Percentiles rank a stretch among this genome's conserved stretches.
These are phyloP conservation scores for Singerocomus rubriflavus DNA, from an alignment of 1,284 basidiomycete species.

Conservation along the genomic window DNA sequence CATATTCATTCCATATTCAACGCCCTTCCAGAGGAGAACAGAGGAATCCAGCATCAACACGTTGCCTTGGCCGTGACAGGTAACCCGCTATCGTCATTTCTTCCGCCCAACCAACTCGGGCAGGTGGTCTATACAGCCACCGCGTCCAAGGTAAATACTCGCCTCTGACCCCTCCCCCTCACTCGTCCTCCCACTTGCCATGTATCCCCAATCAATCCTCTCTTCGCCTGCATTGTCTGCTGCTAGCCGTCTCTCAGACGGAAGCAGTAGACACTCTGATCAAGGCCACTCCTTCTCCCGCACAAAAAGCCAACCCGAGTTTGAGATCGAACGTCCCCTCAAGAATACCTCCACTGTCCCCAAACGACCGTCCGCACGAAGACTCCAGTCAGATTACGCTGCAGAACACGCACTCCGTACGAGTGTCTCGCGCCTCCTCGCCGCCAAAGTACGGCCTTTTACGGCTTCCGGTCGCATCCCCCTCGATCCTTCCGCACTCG, in stretches of 20 bases:
- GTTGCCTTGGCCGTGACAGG: conserved; percentile 32
- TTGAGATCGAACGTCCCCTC: conserved; percentile 59
- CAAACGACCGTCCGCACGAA: conserved; percentile 31
- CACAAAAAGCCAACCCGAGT: conserved; percentile 41
- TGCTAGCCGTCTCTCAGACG: conserved; percentile 34
- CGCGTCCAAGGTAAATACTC: conserved; percentile 33
- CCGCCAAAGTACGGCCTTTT: conserved; percentile 60
- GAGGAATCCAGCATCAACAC: conserved; percentile 30
- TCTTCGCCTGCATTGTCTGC: conserved; percentile 33
- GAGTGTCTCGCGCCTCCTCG: conserved; percentile 54
- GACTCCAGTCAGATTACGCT: conserved; percentile 41
- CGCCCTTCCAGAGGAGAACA: conserved; percentile 24
- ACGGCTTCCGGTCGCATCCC: conserved; percentile 68
- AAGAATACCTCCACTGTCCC: conserved; percentile 32
- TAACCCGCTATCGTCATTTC: conserved; percentile 28
- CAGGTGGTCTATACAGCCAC: conserved; percentile 33
- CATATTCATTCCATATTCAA: conserved; percentile 28
- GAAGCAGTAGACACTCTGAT: conserved; percentile 35
- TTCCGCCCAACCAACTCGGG: conserved; percentile 29
- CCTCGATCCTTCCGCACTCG: conserved; percentile 61
- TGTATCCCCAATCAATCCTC: conserved; percentile 28
- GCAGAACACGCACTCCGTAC: conserved; percentile 55
- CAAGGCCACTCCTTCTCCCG: conserved; percentile 30
- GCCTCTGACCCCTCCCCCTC: conserved; percentile 15
- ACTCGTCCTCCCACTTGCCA: conserved; percentile 14